phyloP scores from a whole-genome alignment of 179 eudicot species.

The Camellia oleifera region DNA sequence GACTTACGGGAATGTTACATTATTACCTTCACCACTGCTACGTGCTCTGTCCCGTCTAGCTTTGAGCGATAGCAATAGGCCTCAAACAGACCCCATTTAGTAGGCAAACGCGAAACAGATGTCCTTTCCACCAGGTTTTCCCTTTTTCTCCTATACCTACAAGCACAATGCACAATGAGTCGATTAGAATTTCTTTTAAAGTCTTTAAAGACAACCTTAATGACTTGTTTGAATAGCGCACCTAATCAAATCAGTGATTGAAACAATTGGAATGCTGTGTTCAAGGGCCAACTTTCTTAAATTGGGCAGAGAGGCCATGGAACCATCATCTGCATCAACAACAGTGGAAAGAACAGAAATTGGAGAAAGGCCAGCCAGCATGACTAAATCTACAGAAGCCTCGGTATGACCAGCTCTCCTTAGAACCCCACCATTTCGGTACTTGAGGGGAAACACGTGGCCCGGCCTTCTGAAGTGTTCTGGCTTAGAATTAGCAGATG shows the following conservation, averaged over 20 bases:
- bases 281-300: conserved; percentile 55
- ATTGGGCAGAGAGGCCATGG: conserved; percentile 54
- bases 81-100: conserved; percentile 73
- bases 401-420: conserved; percentile 91
- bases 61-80: conserved; percentile 69
- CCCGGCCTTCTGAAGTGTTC: conserved; percentile 85
- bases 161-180: neutral
- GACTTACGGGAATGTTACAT: neutral
- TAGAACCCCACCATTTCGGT: conserved; percentile 77
- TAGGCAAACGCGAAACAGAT: conserved; percentile 64
- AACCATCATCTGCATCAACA: conserved; percentile 71
- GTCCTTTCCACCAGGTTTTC: conserved; percentile 81
- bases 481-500: conserved; percentile 65
- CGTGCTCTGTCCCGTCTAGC: conserved; percentile 74
- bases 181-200: neutral
- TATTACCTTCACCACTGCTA: conserved; percentile 71
- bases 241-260: conserved; percentile 91
- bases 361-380: conserved; percentile 73
- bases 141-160: conserved; percentile 83
- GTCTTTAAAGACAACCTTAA: too few relatives aligned
- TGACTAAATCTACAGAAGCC: conserved; percentile 89
- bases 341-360: conserved; percentile 73
- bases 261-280: conserved; percentile 68
- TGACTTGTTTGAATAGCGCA: conserved; percentile 16
- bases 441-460: conserved; percentile 93